Evolutionary conservation across 805 yeast genomes (phyloP).

Genomic region (Metschnikowia henanensis): DNA sequence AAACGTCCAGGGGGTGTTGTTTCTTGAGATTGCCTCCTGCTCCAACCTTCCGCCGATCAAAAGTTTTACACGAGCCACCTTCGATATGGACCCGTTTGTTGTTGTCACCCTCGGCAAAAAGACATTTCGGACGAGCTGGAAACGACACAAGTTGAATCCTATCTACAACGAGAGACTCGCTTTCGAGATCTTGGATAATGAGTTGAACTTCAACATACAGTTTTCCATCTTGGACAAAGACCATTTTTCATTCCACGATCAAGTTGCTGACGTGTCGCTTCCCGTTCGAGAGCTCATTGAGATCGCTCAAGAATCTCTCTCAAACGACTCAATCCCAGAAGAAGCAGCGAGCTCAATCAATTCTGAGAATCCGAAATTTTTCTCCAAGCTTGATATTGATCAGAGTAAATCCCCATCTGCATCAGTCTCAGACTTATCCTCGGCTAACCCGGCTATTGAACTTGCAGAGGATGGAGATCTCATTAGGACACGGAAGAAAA

Average conservation of each 20-base stretch:
- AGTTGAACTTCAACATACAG: conserved; percentile 61
- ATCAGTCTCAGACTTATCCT: conserved; percentile 12
- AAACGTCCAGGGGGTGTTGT: conserved; percentile 65
- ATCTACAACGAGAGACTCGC: conserved; percentile 77
- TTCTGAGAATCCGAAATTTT: neutral
- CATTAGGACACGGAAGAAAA: conserved; percentile 30
- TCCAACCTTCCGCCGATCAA: conserved; percentile 76
- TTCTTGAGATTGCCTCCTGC: conserved; percentile 73
- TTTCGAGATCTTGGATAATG: conserved; percentile 71
- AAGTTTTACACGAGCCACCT: conserved; percentile 70
- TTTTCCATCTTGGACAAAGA: conserved; percentile 85
- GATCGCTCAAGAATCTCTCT: conserved; percentile 28
- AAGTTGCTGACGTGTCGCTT: conserved; percentile 66
- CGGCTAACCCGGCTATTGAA: conserved; percentile 20
- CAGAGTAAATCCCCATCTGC: conserved; percentile 5
- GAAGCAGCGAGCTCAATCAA: neutral
- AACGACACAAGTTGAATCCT: conserved; percentile 81
- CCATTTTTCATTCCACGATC: conserved; percentile 77
- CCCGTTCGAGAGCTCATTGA: conserved; percentile 51
- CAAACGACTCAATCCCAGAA: neutral
- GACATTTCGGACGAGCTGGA: conserved; percentile 83
- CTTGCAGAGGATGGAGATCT: conserved; percentile 30
- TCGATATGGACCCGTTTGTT: conserved; percentile 96
- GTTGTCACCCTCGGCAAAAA: conserved; percentile 87
- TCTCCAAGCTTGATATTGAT: neutral